Conservation (phyloP, 306 rosid species). For the Bauhinia variegata region DNA sequence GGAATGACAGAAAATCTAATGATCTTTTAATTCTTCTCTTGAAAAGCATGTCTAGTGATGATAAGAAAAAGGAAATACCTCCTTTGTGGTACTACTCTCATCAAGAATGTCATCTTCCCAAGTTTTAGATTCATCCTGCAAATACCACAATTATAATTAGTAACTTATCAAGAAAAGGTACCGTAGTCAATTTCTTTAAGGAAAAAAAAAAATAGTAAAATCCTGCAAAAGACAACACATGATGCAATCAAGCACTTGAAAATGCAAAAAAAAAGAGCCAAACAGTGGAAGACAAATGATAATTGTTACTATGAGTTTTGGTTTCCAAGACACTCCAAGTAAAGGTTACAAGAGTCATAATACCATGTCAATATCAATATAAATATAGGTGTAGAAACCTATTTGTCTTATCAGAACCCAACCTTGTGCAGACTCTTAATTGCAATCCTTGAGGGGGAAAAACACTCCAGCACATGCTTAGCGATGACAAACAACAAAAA, state of each 20-base stretch:
- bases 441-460: too few relatives aligned
- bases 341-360: not conserved
- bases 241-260: constrained; percentile 12
- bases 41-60: not conserved
- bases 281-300: not conserved
- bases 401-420: not conserved
- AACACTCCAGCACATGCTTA: not conserved
- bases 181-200: not conserved
- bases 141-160: constrained; percentile 25
- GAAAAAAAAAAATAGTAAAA: not conserved
- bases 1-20: constrained; percentile 17
- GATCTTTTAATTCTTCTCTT: constrained; percentile 17
- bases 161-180: constrained; percentile 7
- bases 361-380: constrained; percentile 3
- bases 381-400: constrained; percentile 9
- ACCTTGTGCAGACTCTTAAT: not conserved
- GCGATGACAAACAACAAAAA: not conserved
- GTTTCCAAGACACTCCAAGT: constrained; percentile 17
- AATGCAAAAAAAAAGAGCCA: constrained; percentile 9
- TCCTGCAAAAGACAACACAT: constrained; percentile 4
- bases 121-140: constrained; percentile 63
- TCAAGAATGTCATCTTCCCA: constrained; percentile 75
- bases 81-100: constrained; percentile 38
- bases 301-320: not conserved
- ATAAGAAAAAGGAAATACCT: constrained; percentile 51